A percentile compares a stretch with the other conserved stretches of the same genome.
phyloP scores from a whole-genome alignment of 2,329 filamentous ascomycete species.

The Cryphonectria carpinicola region DNA sequence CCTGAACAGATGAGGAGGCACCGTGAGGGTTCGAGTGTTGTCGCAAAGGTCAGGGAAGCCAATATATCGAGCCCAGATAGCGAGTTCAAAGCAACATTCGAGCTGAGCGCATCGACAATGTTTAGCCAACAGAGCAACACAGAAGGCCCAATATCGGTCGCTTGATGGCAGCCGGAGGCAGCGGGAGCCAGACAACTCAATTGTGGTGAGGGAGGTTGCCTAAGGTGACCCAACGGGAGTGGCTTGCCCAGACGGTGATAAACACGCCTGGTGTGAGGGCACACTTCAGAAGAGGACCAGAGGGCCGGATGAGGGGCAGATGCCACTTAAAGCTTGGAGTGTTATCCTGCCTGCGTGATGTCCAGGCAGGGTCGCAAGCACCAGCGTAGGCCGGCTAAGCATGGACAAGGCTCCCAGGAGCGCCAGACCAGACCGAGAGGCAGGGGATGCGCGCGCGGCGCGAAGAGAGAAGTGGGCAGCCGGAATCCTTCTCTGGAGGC shows the following conservation, averaged over 20 bases:
- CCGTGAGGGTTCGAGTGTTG: conserved; percentile 11
- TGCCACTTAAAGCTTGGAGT: conserved; percentile 23
- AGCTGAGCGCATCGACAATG: conserved; percentile 18
- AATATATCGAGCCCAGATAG: conserved; percentile 8
- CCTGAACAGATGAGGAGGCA: background rate
- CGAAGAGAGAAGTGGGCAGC: conserved; percentile 19
- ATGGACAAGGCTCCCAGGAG: conserved; percentile 29
- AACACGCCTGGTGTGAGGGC: conserved; percentile 18
- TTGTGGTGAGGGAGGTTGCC: conserved; percentile 12
- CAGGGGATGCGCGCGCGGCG: conserved; percentile 18
- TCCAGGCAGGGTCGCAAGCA: conserved; percentile 28
- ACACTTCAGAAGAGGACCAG: conserved; percentile 10
- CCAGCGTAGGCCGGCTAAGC: conserved; percentile 18
- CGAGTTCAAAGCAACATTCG: conserved; percentile 14
- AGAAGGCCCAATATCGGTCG: conserved; percentile 13
- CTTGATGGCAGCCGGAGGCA: background rate
- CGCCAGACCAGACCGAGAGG: conserved; percentile 16
- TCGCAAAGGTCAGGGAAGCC: background rate
- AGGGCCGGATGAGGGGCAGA: conserved; percentile 24
- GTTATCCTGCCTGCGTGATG: conserved; percentile 9
- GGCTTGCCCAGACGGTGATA: conserved; percentile 21
- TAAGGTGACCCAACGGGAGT: conserved; percentile 11
- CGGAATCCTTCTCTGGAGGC: conserved; percentile 1
- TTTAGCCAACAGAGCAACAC: conserved; percentile 1
- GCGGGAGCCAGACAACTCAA: conserved; percentile 23